Conservation (phyloP, 2,329 filamentous ascomycete species). For the Ophiostoma ulmi region DNA sequence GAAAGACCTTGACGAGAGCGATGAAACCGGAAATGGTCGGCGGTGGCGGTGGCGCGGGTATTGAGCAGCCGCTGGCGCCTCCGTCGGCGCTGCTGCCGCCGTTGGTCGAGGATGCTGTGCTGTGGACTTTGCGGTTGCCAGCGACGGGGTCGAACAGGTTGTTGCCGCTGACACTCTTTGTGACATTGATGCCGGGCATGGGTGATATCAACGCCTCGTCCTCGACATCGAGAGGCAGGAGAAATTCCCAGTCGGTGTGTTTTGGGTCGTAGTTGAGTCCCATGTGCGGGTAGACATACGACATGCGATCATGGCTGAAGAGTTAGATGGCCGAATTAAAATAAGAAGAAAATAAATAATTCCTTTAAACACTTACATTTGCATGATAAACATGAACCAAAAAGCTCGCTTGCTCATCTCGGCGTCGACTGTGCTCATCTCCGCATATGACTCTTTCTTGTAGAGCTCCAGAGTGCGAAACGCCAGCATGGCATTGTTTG, state of each 20-base stretch:
- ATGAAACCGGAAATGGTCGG: slow-evolving; percentile 29
- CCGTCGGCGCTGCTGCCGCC: background rate
- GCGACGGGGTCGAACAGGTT: slow-evolving; percentile 1
- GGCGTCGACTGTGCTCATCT: slow-evolving; percentile 16
- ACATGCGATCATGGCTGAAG: slow-evolving; percentile 27
- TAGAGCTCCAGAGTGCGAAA: slow-evolving; percentile 16
- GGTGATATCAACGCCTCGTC: slow-evolving; percentile 24
- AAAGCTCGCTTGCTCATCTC: slow-evolving; percentile 30
- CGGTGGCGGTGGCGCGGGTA: background rate
- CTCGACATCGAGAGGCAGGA: slow-evolving; percentile 27
- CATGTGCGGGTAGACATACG: slow-evolving; percentile 26
- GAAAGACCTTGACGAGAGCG: slow-evolving; percentile 28
- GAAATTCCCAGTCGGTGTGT: slow-evolving; percentile 29
- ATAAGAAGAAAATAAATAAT: background rate
- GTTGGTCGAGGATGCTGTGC: background rate
- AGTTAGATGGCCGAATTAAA: background rate
- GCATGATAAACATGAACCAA: slow-evolving; percentile 30
- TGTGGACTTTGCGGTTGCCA: slow-evolving; percentile 6
- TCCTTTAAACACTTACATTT: slow-evolving; percentile 22
- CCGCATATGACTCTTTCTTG: slow-evolving; percentile 12
- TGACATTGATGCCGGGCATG: background rate
- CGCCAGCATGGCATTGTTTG: slow-evolving; percentile 16
- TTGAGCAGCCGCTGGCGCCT: background rate
- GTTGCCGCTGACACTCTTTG: background rate
- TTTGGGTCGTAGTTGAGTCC: slow-evolving; percentile 28